These are phyloP conservation scores for Pichia californica DNA, from an alignment of 805 yeast genomes.

Conservation along the genomic window DNA sequence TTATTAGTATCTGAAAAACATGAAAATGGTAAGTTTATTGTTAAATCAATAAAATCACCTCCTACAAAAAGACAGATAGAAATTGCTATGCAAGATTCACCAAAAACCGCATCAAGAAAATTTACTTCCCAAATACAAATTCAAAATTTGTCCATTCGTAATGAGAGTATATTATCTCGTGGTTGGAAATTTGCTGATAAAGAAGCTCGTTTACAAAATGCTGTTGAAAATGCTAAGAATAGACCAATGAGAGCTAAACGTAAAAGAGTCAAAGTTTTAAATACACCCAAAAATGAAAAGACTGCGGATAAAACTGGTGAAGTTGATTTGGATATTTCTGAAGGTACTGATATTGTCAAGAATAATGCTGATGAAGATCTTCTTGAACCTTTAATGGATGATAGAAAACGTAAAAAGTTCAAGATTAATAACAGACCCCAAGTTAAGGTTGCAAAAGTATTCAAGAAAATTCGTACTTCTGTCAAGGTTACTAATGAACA, in stretches of 20 bases:
- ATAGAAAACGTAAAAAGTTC: conserved; percentile 26
- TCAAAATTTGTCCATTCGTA: conserved; percentile 6
- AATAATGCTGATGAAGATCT: conserved; percentile 17
- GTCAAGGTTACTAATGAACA: conserved; percentile 32
- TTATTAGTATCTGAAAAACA: conserved; percentile 11
- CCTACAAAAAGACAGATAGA: conserved; percentile 15
- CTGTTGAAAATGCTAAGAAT: conserved; percentile 1
- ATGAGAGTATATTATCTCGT: conserved; percentile 5
- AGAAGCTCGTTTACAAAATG: conserved; percentile 9
- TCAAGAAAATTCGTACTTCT: conserved; percentile 21
- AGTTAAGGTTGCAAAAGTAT: conserved; percentile 14
- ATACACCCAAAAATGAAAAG: too few relatives aligned
- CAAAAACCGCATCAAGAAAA: conserved; percentile 3
- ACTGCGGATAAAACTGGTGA: background rate
- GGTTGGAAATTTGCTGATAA: conserved; percentile 13
- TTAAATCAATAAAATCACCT: conserved; percentile 12
- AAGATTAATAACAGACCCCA: conserved; percentile 11
- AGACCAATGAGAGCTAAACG: background rate
- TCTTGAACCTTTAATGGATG: conserved; percentile 23
- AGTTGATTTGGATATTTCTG: background rate
- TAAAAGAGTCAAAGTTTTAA: too few relatives aligned
- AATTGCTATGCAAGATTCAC: background rate
- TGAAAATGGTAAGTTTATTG: conserved; percentile 10
- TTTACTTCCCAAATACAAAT: conserved; percentile 9
- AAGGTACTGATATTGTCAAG: background rate